Base-by-base conservation (phyloP, 2,329 filamentous ascomycete species). In the Pestalotiopsis sp. region DNA sequence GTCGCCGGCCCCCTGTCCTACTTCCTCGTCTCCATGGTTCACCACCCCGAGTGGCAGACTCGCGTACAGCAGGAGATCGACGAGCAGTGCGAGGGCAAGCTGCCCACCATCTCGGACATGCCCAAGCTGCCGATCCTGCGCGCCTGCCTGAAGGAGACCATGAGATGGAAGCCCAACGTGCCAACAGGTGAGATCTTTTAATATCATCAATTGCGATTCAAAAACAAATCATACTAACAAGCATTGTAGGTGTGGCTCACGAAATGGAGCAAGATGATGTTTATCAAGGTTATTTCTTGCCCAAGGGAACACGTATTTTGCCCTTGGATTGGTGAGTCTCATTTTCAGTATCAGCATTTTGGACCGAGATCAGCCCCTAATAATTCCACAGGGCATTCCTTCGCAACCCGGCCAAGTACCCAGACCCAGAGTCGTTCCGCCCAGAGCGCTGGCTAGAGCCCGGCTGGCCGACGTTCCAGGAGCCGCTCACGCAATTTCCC, bases 361-460 rank as follows among this genome's bases (percentile, higher is more conserved):
- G 5, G 31, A 17, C 62, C 70, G 9, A 36, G 5, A 5, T 14
- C 27, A 31, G 25, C 11, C 17, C 4, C 59, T 62, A 39, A 70
- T 74, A 57, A 27, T n/a, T 61, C 12, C 7, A 25, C 62, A 84
- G 83, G 83, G 81, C 85, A 36, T 86, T 88, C 71, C 82, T 86
- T 39, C 84, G 85, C 36, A 86, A 88, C 67, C 82, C 84, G 9
- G 76, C 76, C 2, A 80, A 84, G 49, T 89, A 86, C 73, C 85
- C 85, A 2, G 82, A 84, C 63, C 81, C 84, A 0, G 82, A 85
- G 58, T 78, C 78, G 27, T 89, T 87, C 78, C 83, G 84, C 41
- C 86, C 87, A 3, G 82, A 85, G 36, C 82, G 86, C 62, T 89
- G 86, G 86, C 75, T 85, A 12, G 80, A 86, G 41, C 80, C 84